Evolutionary conservation across 768 basidiomycete species (phyloP).

Genomic region (Pleurotus cornucopiae): DNA sequence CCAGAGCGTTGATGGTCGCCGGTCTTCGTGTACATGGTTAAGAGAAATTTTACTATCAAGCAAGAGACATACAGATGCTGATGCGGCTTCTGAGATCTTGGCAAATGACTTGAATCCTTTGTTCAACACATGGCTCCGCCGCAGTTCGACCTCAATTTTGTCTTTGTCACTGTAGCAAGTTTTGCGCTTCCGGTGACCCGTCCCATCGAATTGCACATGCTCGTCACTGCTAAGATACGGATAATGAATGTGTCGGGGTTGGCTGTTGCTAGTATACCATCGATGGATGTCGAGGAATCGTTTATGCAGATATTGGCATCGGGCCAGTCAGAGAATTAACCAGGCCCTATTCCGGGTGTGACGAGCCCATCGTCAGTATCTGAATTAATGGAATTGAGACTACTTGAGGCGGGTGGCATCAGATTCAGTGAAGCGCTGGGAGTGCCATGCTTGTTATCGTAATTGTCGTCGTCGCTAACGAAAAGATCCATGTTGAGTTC

Average conservation of each 20-base stretch:
- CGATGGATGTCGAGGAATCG: slow-evolving; percentile 29
- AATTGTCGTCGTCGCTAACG: slow-evolving; percentile 57
- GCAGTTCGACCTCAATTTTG: no score
- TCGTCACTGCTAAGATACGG: slow-evolving; percentile 57
- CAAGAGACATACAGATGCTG: no score
- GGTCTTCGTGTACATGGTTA: no score
- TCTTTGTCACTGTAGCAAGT: no score
- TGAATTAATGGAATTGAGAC: slow-evolving; percentile 53
- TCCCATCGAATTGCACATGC: slow-evolving; percentile 19
- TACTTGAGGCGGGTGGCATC: slow-evolving; percentile 58
- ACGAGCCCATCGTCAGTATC: slow-evolving; percentile 59
- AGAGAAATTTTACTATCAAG: no score
- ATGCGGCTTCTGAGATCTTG: no score
- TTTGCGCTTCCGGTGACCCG: no score
- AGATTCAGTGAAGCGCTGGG: slow-evolving; percentile 25
- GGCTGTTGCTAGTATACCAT: slow-evolving; percentile 20
- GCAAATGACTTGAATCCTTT: no score
- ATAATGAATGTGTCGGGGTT: slow-evolving; percentile 67
- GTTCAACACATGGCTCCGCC: no score
- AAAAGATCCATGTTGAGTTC: slow-evolving; percentile 99
- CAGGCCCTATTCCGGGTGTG: slow-evolving; percentile 60
- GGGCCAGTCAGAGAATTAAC: slow-evolving; percentile 61
- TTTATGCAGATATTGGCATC: slow-evolving; percentile 33
- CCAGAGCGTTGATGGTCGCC: no score
- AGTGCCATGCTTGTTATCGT: background rate